phyloP scores from a whole-genome alignment of 2,329 filamentous ascomycete species.

The Xylariaceae sp. region DNA sequence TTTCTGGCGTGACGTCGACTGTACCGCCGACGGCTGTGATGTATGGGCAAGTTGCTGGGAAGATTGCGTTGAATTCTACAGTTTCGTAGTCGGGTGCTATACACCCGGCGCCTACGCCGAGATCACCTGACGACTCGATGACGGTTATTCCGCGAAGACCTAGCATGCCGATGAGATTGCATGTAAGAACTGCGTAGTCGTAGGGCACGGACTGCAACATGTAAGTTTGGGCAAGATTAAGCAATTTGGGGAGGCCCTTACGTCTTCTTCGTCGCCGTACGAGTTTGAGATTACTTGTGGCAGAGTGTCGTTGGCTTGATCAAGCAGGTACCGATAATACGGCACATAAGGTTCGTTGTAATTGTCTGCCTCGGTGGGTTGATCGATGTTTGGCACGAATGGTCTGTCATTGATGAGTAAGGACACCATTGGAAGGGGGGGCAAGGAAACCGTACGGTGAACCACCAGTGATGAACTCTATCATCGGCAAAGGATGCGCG shows the following conservation, averaged over 20 bases:
- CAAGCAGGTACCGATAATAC: conserved; percentile 57
- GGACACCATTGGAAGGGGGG: not conserved
- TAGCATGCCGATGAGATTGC: conserved; percentile 58
- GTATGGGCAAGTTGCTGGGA: conserved; percentile 15
- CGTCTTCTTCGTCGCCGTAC: conserved; percentile 51
- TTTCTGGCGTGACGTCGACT: conserved; percentile 9
- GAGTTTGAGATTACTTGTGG: conserved; percentile 60
- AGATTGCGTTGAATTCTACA: conserved; percentile 10
- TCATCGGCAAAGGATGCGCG: conserved; percentile 9
- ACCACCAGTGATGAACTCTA: conserved; percentile 20
- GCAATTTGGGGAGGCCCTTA: not conserved
- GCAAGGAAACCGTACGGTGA: conserved; percentile 1
- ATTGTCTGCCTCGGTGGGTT: conserved; percentile 34
- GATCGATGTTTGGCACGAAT: conserved; percentile 13
- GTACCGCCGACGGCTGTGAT: conserved; percentile 16
- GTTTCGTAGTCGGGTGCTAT: not conserved
- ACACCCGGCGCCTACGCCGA: conserved; percentile 45
- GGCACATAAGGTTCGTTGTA: conserved; percentile 63
- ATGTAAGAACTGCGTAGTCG: conserved; percentile 54
- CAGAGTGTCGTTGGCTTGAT: conserved; percentile 37
- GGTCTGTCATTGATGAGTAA: not conserved
- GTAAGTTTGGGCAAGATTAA: not conserved
- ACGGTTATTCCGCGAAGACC: conserved; percentile 59
- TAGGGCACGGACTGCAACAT: not conserved
- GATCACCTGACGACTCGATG: conserved; percentile 57